A percentile compares a stretch with the other conserved stretches of the same genome.
Conservation (phyloP, 2,329 filamentous ascomycete species). For the Teratosphaeria zuluensis region DNA sequence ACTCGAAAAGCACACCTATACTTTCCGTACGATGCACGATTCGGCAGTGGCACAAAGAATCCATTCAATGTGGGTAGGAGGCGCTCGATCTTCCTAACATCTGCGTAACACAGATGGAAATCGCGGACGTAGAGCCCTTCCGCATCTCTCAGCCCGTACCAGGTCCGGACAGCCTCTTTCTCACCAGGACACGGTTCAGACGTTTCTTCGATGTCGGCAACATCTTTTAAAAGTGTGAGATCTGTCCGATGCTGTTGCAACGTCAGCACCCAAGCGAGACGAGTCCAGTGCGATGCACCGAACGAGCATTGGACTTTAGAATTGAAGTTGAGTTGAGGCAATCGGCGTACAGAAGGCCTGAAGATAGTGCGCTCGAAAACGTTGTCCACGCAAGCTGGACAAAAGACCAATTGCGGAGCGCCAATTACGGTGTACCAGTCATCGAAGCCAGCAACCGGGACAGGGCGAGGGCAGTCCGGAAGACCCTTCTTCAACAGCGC, state of each 20-base stretch:
- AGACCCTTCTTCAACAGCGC: conserved; percentile 35
- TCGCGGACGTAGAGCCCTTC: conserved; percentile 56
- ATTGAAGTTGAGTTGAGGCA: conserved; percentile 47
- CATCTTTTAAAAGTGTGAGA: conserved; percentile 57
- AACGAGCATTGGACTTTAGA: conserved; percentile 65
- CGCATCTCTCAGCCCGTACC: conserved; percentile 67
- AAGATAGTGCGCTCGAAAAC: conserved; percentile 63
- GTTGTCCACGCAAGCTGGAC: conserved; percentile 65
- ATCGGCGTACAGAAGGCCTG: conserved; percentile 54
- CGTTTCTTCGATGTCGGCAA: conserved; percentile 54
- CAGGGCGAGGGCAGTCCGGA: conserved; percentile 59
- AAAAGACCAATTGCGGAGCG: conserved; percentile 66
- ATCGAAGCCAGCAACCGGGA: conserved; percentile 51
- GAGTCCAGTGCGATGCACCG: conserved; percentile 64
- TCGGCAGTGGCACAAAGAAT: conserved; percentile 46
- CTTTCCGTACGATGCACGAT: conserved; percentile 38
- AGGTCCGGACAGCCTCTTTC: conserved; percentile 49
- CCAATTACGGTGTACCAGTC: conserved; percentile 75
- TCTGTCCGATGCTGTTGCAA: conserved; percentile 59
- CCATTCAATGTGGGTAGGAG: conserved; percentile 64
- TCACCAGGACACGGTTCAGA: conserved; percentile 50
- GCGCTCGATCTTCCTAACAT: conserved; percentile 60
- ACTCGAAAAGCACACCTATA: conserved; percentile 63
- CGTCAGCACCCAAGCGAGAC: conserved; percentile 74
- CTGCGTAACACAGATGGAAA: conserved; percentile 68